phyloP scores from a whole-genome alignment of 129 eudicot genomes.

The Artemisia argyi region DNA sequence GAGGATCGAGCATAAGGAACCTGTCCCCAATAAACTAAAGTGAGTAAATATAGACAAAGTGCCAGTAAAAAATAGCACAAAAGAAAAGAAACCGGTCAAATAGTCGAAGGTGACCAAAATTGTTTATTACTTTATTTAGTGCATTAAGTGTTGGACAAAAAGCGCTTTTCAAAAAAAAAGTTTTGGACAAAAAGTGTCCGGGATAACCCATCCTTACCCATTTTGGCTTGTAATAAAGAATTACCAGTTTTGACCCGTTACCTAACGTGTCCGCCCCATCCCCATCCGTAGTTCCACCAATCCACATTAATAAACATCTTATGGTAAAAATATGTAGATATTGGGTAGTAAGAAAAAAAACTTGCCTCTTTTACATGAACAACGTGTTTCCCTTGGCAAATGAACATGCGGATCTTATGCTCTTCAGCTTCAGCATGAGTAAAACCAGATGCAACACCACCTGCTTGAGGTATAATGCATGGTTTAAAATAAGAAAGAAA shows the following conservation, averaged over 20 bases:
- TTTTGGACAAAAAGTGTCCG: too few species aligned
- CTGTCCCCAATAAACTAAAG: slow-evolving; percentile 34
- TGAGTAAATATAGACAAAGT: neutral
- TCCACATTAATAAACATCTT: too few species aligned
- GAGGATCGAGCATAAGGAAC: slow-evolving; percentile 89
- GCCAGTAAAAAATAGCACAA: too few species aligned
- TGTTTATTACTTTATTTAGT: too few species aligned
- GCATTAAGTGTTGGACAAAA: too few species aligned
- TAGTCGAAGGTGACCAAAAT: slow-evolving; percentile 11
- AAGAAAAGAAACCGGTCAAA: neutral
- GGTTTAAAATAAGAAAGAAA: slow-evolving; percentile 96
- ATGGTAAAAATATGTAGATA: neutral
- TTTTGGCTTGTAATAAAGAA: too few species aligned
- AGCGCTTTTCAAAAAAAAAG: too few species aligned
- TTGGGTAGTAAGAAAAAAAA: slow-evolving; percentile 21
- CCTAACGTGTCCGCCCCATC: too few species aligned
- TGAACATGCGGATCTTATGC: slow-evolving; percentile 63
- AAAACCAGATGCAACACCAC: slow-evolving; percentile 88
- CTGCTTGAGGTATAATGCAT: slow-evolving; percentile 94
- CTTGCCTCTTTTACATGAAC: slow-evolving; percentile 95
- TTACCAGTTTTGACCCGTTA: too few species aligned
- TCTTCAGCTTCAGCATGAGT: slow-evolving; percentile 79
- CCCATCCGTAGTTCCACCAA: too few species aligned
- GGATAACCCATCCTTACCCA: too few species aligned
- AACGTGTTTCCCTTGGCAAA: slow-evolving; percentile 86